phyloP scores from a whole-genome alignment of 768 basidiomycete species.

The Rhizopogon sp. region DNA sequence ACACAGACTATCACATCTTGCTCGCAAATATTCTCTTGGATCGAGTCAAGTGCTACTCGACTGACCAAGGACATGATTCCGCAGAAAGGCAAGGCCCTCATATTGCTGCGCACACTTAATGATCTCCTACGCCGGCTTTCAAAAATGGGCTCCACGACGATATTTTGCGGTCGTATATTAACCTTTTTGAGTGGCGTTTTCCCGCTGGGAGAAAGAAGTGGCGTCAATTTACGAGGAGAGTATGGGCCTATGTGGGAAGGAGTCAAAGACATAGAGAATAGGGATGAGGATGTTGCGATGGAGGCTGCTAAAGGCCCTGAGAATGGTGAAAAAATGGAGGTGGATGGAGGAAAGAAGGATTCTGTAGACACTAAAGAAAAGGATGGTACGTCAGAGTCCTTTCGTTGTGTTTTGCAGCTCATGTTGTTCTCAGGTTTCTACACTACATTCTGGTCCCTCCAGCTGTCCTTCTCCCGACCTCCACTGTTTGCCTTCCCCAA shows the following conservation, averaged over 20 bases:
- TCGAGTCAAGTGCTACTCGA: slow-evolving; percentile 64
- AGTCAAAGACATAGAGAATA: slow-evolving; percentile 37
- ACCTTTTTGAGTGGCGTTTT: slow-evolving; percentile 84
- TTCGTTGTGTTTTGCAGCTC: background rate
- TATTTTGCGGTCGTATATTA: slow-evolving; percentile 86
- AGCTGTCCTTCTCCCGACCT: slow-evolving; percentile 80
- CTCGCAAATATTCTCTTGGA: slow-evolving; percentile 85
- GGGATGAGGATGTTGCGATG: slow-evolving; percentile 26
- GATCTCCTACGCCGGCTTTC: slow-evolving; percentile 83
- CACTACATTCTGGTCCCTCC: slow-evolving; percentile 86
- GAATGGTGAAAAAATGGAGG: slow-evolving; percentile 53
- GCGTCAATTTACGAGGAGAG: slow-evolving; percentile 88
- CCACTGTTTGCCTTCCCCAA: slow-evolving; percentile 54
- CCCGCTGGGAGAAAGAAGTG: slow-evolving; percentile 83
- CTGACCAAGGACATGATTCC: slow-evolving; percentile 78
- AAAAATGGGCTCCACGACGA: slow-evolving; percentile 78
- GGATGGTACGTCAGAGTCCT: slow-evolving; percentile 42
- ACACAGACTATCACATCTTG: slow-evolving; percentile 82
- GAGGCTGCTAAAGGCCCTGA: slow-evolving; percentile 26
- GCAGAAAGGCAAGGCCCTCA: slow-evolving; percentile 83
- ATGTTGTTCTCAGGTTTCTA: slow-evolving; percentile 58
- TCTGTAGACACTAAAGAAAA: slow-evolving; percentile 36
- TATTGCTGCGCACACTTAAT: slow-evolving; percentile 80
- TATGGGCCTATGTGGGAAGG: slow-evolving; percentile 78
- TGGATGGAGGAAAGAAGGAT: slow-evolving; percentile 46